Percentiles rank a stretch among this genome's conserved stretches.
Conservation (phyloP, 768 basidiomycete genomes). For the Lactarius psammicola region DNA sequence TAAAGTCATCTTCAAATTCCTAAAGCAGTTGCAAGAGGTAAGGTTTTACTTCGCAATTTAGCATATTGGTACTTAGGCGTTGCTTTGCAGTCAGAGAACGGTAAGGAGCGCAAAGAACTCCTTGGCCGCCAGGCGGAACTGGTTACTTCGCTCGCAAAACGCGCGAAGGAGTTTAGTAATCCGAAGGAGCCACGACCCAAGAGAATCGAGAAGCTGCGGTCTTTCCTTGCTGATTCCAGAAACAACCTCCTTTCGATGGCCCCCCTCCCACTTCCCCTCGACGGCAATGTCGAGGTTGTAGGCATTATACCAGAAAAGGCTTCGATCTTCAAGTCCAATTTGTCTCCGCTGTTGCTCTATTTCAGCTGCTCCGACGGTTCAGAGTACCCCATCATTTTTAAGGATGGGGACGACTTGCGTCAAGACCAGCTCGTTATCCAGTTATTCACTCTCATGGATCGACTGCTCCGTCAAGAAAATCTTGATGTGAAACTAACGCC, state of each 20-base stretch:
- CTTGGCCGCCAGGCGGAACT: conserved; percentile 90
- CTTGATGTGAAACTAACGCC: conserved; percentile 88
- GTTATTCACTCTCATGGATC: conserved; percentile 98
- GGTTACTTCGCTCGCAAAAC: conserved; percentile 79
- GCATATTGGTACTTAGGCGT: background rate
- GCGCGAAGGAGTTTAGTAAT: conserved; percentile 81
- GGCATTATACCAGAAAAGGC: conserved; percentile 92
- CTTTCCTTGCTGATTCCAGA: conserved; percentile 80
- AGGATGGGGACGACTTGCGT: conserved; percentile 97
- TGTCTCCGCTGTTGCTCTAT: conserved; percentile 86
- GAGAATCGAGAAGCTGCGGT: conserved; percentile 95
- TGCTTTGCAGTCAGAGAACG: conserved; percentile 58
- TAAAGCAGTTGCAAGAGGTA: conserved; percentile 86
- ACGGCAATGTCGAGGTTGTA: conserved; percentile 79
- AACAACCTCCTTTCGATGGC: conserved; percentile 77
- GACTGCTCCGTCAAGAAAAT: conserved; percentile 89
- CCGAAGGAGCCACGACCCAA: conserved; percentile 94
- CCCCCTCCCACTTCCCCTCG: conserved; percentile 84
- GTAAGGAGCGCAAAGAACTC: conserved; percentile 79
- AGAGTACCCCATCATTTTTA: conserved; percentile 95
- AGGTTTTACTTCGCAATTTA: conserved; percentile 13
- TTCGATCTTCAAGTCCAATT: conserved; percentile 95
- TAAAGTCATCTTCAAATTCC: conserved; percentile 80
- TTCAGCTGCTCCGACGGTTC: conserved; percentile 83
- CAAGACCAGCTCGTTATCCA: conserved; percentile 99